Evolutionary conservation across 805 yeast species (phyloP).

Genomic region (Wickerhamomyces sydowiorum): DNA sequence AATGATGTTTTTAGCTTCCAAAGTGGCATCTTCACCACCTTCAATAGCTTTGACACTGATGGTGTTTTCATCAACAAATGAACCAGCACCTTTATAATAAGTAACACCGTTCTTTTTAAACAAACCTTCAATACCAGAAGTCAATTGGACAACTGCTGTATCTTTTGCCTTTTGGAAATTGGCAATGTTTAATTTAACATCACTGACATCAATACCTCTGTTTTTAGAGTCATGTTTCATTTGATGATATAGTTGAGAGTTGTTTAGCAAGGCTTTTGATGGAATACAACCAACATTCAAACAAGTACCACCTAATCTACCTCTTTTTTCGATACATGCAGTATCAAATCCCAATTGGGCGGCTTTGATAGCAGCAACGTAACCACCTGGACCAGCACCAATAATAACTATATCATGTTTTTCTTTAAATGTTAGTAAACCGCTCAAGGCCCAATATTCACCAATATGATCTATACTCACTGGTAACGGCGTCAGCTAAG

Average conservation of each 20-base stretch:
- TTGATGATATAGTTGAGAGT: conserved; percentile 88
- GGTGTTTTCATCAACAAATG: conserved; percentile 76
- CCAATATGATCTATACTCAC: conserved; percentile 5
- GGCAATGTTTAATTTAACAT: conserved; percentile 67
- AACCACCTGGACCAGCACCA: conserved; percentile 99
- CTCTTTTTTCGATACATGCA: conserved; percentile 97
- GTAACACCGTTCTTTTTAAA: conserved; percentile 94
- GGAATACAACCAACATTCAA: conserved; percentile 99
- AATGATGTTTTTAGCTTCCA: conserved; percentile 83
- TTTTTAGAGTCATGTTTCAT: conserved; percentile 75
- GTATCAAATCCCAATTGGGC: conserved; percentile 94
- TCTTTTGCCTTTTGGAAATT: conserved; percentile 91
- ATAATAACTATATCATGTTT: conserved; percentile 90
- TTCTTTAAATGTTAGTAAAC: conserved; percentile 14
- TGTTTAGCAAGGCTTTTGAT: conserved; percentile 90
- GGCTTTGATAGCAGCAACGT: conserved; percentile 97
- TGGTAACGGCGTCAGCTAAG: conserved; percentile 17
- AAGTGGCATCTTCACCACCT: conserved; percentile 66
- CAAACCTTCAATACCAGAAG: conserved; percentile 90
- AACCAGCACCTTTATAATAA: conserved; percentile 90
- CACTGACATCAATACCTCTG: conserved; percentile 88
- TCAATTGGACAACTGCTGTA: conserved; percentile 79
- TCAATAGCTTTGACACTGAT: conserved; percentile 81
- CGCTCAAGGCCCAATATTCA: too few relatives aligned
- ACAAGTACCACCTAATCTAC: conserved; percentile 96